Conservation (phyloP, 169 alveolate genomes). For the Blepharisma undulans region DNA sequence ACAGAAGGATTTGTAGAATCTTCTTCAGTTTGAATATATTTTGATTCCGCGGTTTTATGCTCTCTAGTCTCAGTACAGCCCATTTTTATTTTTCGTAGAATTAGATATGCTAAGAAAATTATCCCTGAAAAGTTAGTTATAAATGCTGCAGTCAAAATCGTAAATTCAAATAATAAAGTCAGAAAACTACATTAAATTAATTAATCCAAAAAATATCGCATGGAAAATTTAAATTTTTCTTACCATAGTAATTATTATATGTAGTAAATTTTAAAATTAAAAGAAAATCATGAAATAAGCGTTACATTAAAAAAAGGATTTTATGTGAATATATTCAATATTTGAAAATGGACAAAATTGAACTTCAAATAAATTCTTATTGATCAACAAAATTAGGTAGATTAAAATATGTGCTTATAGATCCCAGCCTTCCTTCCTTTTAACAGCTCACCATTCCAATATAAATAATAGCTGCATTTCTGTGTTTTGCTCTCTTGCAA, state of each 20-base stretch:
- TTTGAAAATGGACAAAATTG: too few species aligned
- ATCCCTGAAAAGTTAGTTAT: not conserved
- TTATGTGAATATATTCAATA: not conserved
- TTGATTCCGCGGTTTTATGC: not conserved
- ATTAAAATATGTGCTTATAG: too few species aligned
- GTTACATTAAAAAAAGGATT: not conserved
- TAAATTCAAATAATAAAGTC: not conserved
- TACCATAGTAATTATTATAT: too few species aligned
- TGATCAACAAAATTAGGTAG: too few species aligned
- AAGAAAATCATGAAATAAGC: not conserved
- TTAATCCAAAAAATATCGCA: too few species aligned
- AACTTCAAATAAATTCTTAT: too few species aligned
- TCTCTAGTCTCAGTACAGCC: not conserved
- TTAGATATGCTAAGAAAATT: not conserved
- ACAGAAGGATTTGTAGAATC: not conserved
- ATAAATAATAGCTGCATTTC: too few species aligned
- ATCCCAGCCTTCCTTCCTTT: too few species aligned
- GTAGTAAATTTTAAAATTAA: too few species aligned
- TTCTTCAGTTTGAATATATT: not conserved
- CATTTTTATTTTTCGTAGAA: not conserved
- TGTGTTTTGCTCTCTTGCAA: too few species aligned
- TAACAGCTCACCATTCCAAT: too few species aligned
- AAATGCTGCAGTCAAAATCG: not conserved
- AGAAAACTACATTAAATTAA: not conserved
- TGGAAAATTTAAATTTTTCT: too few species aligned